phyloP scores from a whole-genome alignment of 192 early-diverging fungal species.

The Radiomyces spectabilis region DNA sequence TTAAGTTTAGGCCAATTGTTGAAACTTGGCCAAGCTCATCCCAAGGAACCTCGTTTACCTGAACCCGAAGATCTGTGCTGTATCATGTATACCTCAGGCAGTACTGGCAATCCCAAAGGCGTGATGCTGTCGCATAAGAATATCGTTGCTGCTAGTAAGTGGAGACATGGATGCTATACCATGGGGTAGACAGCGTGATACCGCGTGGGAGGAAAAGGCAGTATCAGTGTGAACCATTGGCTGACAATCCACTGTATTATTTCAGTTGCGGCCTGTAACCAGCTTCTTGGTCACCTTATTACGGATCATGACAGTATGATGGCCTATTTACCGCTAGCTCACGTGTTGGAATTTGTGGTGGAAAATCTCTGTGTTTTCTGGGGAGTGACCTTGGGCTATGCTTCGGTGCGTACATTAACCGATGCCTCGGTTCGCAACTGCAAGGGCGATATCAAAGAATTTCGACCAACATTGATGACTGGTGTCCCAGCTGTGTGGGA shows the following conservation, averaged over 20 bases:
- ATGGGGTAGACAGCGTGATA: too few species aligned
- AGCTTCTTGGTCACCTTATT: constrained; percentile 40
- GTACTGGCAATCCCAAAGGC: constrained; percentile 92
- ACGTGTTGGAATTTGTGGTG: constrained; percentile 83
- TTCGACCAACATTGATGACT: constrained; percentile 70
- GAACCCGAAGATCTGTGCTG: constrained; percentile 63
- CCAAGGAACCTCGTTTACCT: constrained; percentile 57
- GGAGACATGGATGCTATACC: too few species aligned
- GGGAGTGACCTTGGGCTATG: constrained; percentile 53
- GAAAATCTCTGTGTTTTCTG: constrained; percentile 65
- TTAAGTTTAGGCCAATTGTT: constrained; percentile 62
- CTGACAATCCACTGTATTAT: too few species aligned
- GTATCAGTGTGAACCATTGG: too few species aligned
- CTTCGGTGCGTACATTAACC: constrained; percentile 64
- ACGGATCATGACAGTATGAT: constrained; percentile 54
- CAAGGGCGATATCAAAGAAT: constrained; percentile 63
- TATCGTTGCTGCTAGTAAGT: constrained; percentile 67
- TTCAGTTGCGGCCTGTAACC: constrained; percentile 55
- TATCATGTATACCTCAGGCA: constrained; percentile 89
- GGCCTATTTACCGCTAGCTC: constrained; percentile 83
- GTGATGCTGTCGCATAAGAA: constrained; percentile 80
- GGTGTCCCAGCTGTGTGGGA: constrained; percentile 87
- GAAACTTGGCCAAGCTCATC: constrained; percentile 55
- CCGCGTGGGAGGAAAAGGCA: neutral
- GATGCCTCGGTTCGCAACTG: constrained; percentile 58